These are phyloP conservation scores for Cornus controversa DNA, from an alignment of 148 eudicot genomes.

Conservation along the genomic window DNA sequence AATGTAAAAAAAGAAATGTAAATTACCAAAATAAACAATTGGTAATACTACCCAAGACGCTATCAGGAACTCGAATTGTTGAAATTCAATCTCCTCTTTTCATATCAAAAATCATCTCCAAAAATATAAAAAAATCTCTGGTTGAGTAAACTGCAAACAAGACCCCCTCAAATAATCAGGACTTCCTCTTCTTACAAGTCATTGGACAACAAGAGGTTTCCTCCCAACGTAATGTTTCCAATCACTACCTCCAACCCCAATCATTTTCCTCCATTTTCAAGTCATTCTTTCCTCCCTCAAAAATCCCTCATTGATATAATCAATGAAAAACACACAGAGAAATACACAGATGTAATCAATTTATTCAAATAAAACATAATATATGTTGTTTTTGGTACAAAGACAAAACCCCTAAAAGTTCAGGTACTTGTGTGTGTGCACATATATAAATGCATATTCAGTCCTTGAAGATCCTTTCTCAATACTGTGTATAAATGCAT, in stretches of 20 bases:
- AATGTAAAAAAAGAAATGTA: too few relatives aligned
- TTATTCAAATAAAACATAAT: constrained; percentile 1
- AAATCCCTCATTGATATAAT: constrained; percentile 17
- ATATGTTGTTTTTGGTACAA: neutral
- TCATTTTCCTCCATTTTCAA: constrained; percentile 97
- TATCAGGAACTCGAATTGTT: too few relatives aligned
- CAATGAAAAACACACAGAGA: neutral
- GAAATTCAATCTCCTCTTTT: too few relatives aligned
- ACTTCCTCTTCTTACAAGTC: constrained; percentile 91
- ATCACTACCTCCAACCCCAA: constrained; percentile 96
- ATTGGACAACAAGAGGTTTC: constrained; percentile 85
- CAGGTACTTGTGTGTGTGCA: too few relatives aligned
- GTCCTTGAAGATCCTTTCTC: neutral
- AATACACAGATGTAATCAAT: neutral
- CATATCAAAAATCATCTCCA: too few relatives aligned
- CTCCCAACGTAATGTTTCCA: constrained; percentile 89
- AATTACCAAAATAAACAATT: too few relatives aligned
- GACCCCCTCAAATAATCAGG: constrained; percentile 97
- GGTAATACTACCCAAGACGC: too few relatives aligned
- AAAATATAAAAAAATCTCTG: too few relatives aligned
- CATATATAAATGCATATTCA: neutral
- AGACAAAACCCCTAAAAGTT: too few relatives aligned
- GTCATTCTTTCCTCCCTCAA: constrained; percentile 89
- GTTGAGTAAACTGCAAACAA: constrained; percentile 99
- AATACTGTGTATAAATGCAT: too few relatives aligned